Evolutionary conservation across 2,329 filamentous ascomycete species (phyloP).

Genomic region (Cercospora zeae-maydis): DNA sequence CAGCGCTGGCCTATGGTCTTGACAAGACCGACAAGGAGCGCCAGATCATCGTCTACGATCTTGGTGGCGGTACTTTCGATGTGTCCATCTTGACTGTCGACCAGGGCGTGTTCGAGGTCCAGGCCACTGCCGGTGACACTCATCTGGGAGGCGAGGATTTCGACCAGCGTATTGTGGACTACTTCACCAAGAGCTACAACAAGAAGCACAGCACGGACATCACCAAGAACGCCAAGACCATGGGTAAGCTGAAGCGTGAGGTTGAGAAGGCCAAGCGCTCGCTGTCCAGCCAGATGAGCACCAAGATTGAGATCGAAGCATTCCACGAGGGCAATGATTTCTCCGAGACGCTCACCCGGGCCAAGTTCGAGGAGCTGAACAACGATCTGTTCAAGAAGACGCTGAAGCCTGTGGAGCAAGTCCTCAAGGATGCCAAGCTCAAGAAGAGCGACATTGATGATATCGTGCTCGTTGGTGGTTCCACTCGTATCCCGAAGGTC

Average conservation of each 20-base stretch:
- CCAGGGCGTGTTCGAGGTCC: constrained; percentile 97
- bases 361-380: constrained; percentile 99
- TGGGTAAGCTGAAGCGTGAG: constrained; percentile 99
- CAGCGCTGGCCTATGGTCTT: constrained; percentile 90
- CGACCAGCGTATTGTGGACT: constrained; percentile 93
- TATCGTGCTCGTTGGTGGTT: constrained; percentile 96
- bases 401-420: constrained; percentile 96
- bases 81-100: constrained; percentile 96
- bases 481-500: constrained; percentile 98
- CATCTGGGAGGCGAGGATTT: constrained; percentile 99
- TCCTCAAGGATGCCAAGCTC: constrained; percentile 95
- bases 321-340: constrained; percentile 97
- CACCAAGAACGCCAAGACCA: constrained; percentile 91
- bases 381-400: constrained; percentile 99
- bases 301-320: constrained; percentile 76
- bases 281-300: constrained; percentile 52
- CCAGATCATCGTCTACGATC: constrained; percentile 92
- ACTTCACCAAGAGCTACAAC: constrained; percentile 97
- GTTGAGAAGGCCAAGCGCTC: constrained; percentile 99
- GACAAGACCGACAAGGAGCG: constrained; percentile 88
- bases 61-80: constrained; percentile 98
- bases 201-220: constrained; percentile 94
- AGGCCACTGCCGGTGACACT: constrained; percentile 98
- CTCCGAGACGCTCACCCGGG: constrained; percentile 94
- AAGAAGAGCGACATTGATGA: constrained; percentile 94